Conservation (phyloP, 2,329 filamentous ascomycete genomes). For the Lecanosticta acicola region DNA sequence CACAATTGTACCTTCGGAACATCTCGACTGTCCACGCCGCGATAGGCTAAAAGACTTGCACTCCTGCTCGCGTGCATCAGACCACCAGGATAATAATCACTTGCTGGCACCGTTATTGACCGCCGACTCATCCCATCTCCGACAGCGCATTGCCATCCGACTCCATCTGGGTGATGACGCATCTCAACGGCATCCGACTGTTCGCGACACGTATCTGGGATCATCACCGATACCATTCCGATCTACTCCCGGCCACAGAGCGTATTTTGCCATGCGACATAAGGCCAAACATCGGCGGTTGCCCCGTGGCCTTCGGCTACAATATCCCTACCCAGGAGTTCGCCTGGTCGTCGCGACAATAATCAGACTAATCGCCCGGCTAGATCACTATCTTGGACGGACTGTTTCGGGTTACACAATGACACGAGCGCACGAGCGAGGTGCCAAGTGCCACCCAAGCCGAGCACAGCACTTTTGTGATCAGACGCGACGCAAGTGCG, state of each 20-base stretch:
- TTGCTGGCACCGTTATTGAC: no score
- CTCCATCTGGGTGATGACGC: no score
- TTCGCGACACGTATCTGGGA: neutral
- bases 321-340: neutral
- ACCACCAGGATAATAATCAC: no score
- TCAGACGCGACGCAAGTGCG: neutral
- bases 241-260: neutral
- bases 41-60: no score
- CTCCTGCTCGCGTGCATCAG: no score
- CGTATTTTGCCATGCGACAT: neutral
- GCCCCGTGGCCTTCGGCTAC: neutral
- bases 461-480: neutral
- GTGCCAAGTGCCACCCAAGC: neutral
- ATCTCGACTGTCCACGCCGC: no score
- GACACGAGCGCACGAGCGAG: neutral
- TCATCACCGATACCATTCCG: neutral
- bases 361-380: neutral
- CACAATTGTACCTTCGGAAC: no score
- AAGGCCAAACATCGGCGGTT: neutral
- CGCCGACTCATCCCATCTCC: no score
- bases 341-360: neutral
- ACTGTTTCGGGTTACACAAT: neutral
- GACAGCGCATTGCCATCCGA: no score
- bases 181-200: neutral
- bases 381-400: neutral